Percentiles rank a stretch among this genome's conserved stretches.
phyloP scores from a whole-genome alignment of 306 rosid species.

The Lathyrus aphaca region DNA sequence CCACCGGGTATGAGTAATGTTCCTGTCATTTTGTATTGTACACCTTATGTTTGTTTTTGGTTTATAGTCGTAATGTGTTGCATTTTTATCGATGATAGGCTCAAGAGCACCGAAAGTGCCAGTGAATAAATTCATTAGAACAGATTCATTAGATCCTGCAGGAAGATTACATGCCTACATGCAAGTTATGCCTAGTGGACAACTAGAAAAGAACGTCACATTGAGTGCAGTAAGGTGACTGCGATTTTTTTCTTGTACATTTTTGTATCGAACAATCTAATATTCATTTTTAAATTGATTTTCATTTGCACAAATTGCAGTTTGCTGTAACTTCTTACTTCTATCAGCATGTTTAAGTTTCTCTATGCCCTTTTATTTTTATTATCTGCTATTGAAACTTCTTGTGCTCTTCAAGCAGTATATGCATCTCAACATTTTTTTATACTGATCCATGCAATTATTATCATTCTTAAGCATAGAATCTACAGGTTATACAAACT shows the following conservation, averaged over 20 bases:
- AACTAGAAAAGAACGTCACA: conserved; percentile 51
- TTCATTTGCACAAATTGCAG: no score
- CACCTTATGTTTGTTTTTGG: conserved; percentile 25
- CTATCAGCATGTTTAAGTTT: conserved; percentile 15
- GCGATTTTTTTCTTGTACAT: conserved; percentile 5
- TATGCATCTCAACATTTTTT: background rate
- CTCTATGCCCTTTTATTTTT: background rate
- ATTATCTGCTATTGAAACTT: background rate
- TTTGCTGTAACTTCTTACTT: conserved; percentile 5
- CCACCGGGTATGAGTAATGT: conserved; percentile 50
- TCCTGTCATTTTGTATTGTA: conserved; percentile 32
- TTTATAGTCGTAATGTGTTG: conserved; percentile 27
- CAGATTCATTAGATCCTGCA: conserved; percentile 85
- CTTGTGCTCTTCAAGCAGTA: conserved; percentile 3
- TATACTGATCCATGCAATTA: conserved; percentile 5
- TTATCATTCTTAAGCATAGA: background rate
- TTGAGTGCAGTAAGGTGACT: conserved; percentile 81
- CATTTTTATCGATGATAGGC: conserved; percentile 48
- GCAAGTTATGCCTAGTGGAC: conserved; percentile 55
- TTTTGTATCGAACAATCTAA: conserved; percentile 21
- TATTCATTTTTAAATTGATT: conserved; percentile 2
- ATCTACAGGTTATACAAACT: background rate
- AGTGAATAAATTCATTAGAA: conserved; percentile 79
- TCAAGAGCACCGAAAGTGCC: conserved; percentile 80
- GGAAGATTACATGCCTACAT: conserved; percentile 89